These are phyloP conservation scores for Dioscorea alata DNA, from an alignment of 106 monocot species.

Conservation along the genomic window DNA sequence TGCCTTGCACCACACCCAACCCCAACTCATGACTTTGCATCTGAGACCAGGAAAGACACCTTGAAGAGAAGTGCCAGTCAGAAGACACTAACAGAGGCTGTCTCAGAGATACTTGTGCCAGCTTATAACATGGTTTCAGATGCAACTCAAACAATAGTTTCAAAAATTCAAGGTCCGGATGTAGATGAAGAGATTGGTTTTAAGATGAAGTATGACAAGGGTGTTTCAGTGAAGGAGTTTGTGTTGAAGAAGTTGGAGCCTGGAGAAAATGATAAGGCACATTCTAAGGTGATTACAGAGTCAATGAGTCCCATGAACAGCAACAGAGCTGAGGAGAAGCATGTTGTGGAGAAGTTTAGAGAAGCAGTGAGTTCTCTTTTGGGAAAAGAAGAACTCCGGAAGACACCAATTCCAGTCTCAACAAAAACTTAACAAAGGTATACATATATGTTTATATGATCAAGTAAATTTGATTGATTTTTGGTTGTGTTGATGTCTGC, in stretches of 20 bases:
- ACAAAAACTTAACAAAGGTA: conserved; percentile 6
- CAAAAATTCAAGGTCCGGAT: conserved; percentile 29
- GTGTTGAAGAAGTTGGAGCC: conserved; percentile 57
- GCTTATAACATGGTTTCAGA: conserved; percentile 30
- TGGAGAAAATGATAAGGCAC: conserved; percentile 51
- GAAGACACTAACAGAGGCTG: conserved; percentile 13
- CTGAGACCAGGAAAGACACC: not conserved
- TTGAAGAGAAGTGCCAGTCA: not conserved
- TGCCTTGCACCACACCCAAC: not conserved
- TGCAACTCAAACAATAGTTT: conserved; percentile 20
- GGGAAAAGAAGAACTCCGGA: conserved; percentile 5
- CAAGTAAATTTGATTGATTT: not conserved
- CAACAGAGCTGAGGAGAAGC: conserved; percentile 5
- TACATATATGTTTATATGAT: not conserved
- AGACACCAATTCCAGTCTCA: not conserved
- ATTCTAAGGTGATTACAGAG: conserved; percentile 52
- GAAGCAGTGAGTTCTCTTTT: conserved; percentile 22
- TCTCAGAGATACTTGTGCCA: conserved; percentile 26
- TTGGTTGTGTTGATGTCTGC: not conserved
- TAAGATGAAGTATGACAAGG: conserved; percentile 36
- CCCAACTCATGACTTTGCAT: not conserved
- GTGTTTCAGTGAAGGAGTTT: conserved; percentile 50
- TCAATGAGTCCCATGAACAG: conserved; percentile 37
- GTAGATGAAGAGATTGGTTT: conserved; percentile 16
- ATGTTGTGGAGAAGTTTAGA: conserved; percentile 39